These are phyloP conservation scores for Paxillus ammoniavirescens DNA, from an alignment of 768 basidiomycete genomes.

Conservation along the genomic window DNA sequence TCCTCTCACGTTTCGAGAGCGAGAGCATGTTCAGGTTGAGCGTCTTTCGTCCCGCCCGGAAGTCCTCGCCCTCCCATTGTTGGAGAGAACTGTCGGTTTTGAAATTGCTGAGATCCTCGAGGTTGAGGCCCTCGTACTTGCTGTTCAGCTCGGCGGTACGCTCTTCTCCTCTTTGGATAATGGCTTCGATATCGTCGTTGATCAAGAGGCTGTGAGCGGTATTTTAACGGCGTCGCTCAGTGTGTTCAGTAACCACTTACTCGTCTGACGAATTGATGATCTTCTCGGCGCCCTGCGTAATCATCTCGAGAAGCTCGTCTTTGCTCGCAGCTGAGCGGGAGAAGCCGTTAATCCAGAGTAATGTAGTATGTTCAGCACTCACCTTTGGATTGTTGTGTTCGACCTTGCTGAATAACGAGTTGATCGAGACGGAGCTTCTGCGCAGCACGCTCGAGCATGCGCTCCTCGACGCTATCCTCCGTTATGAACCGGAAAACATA, in stretches of 20 bases:
- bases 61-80: conserved; percentile 97
- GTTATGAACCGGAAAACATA: conserved; percentile 98
- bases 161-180: conserved; percentile 89
- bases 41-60: conserved; percentile 69
- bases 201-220: conserved; percentile 54
- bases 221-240: conserved; percentile 1
- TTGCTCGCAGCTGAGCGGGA: conserved; percentile 74
- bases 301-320: conserved; percentile 97
- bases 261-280: conserved; percentile 82
- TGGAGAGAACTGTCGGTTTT: conserved; percentile 90
- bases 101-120: conserved; percentile 97
- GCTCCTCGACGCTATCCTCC: conserved; percentile 92
- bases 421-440: conserved; percentile 95
- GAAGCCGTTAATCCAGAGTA: not conserved
- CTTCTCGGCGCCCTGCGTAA: conserved; percentile 94
- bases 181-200: conserved; percentile 90
- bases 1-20: conserved; percentile 90
- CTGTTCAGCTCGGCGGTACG: conserved; percentile 83
- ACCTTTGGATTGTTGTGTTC: conserved; percentile 80
- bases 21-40: conserved; percentile 79
- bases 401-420: conserved; percentile 94
- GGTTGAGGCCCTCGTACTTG: conserved; percentile 89
- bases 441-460: conserved; percentile 91
- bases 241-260: conserved; percentile 40
- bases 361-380: conserved; percentile 16